These are phyloP conservation scores for Hymenoscyphus fraxineus DNA, from an alignment of 2,329 filamentous ascomycete genomes.

Conservation along the genomic window DNA sequence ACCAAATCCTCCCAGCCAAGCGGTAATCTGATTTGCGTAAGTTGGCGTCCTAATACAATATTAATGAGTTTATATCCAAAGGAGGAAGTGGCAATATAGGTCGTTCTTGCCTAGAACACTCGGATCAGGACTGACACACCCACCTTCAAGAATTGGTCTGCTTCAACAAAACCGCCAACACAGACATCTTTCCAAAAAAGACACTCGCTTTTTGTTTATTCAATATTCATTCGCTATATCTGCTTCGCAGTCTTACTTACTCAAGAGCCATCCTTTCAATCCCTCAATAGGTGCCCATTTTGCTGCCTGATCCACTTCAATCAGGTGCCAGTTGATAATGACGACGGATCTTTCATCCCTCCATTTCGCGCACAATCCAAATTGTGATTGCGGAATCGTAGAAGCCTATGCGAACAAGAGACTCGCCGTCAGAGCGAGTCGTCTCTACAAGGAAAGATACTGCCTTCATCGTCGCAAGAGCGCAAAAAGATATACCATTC, in stretches of 20 bases:
- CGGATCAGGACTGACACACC: background rate
- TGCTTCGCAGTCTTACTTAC: background rate
- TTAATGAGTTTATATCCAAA: background rate
- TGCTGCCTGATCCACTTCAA: background rate
- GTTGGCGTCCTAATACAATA: background rate
- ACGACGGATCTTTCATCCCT: background rate
- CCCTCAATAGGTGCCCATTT: background rate
- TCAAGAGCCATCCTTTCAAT: background rate
- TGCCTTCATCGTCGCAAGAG: background rate
- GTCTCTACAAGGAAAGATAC: background rate
- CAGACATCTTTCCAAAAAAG: background rate
- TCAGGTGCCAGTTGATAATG: background rate
- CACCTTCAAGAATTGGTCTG: background rate
- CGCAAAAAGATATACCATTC: background rate
- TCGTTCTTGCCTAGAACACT: background rate
- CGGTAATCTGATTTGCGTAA: no score
- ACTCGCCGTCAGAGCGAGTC: background rate
- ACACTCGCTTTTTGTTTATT: background rate
- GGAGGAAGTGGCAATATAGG: background rate
- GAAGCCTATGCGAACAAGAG: background rate
- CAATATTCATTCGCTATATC: background rate
- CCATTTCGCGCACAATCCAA: background rate
- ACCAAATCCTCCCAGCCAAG: no score
- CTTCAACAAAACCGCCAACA: background rate
- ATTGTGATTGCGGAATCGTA: background rate